phyloP scores from a whole-genome alignment of 116 monocot species.

The Zostera marina region DNA sequence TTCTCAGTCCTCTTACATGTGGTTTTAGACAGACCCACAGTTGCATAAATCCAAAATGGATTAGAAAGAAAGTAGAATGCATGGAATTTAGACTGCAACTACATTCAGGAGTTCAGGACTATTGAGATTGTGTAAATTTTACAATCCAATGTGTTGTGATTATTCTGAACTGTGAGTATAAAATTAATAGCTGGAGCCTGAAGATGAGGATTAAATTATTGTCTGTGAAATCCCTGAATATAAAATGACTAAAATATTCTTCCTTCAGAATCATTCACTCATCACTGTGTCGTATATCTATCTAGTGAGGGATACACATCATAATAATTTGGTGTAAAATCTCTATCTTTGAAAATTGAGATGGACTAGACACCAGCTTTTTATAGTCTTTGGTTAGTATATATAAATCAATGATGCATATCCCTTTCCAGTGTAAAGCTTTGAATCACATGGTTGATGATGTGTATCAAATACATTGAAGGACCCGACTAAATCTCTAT shows the following conservation, averaged over 20 bases:
- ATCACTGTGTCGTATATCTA: not conserved
- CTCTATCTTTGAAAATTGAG: not conserved
- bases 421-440: not conserved
- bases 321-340: not conserved
- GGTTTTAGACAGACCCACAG: no score
- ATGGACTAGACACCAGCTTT: not conserved
- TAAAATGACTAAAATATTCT: not conserved
- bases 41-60: not conserved
- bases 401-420: no score
- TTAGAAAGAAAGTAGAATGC: not conserved
- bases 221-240: no score
- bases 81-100: no score
- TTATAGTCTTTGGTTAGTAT: not conserved
- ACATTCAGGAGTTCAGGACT: no score
- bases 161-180: no score
- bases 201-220: no score
- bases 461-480: not conserved
- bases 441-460: not conserved
- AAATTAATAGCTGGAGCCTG: no score
- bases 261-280: not conserved
- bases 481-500: no score
- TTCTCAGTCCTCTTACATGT: no score
- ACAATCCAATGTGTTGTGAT: no score
- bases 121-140: no score
- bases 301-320: not conserved